phyloP scores from a whole-genome alignment of 2,329 filamentous ascomycete genomes.

The Zymoseptoria passerinii region DNA sequence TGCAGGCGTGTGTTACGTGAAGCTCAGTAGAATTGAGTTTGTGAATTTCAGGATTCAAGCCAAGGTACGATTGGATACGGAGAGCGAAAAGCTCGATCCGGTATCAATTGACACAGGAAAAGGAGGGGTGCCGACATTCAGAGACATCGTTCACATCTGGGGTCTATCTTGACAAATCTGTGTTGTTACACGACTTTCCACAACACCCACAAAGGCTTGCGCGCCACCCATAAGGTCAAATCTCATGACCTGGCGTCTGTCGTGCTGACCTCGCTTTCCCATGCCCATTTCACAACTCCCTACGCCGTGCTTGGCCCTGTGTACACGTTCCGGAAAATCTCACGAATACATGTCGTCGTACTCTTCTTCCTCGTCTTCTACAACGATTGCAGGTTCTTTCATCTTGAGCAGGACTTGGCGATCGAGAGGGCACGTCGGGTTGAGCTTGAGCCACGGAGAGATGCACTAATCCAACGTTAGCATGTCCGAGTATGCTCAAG shows the following conservation, averaged over 20 bases:
- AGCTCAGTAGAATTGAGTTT: no score
- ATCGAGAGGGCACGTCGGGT: constrained; percentile 56
- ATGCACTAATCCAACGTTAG: constrained; percentile 39
- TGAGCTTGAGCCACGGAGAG: constrained; percentile 54
- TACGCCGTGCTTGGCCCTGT: neutral
- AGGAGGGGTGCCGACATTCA: no score
- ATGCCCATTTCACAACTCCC: neutral
- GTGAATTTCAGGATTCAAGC: no score
- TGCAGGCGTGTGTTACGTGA: neutral
- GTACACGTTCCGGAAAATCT: neutral
- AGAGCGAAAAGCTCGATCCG: neutral
- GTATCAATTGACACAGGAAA: neutral
- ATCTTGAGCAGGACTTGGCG: constrained; percentile 50
- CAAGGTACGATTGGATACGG: neutral
- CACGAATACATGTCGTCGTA: constrained; percentile 45
- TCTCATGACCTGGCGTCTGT: neutral
- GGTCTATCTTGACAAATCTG: no score
- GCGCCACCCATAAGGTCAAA: neutral
- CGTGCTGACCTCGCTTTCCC: neutral
- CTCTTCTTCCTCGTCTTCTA: constrained; percentile 45
- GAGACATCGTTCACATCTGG: no score
- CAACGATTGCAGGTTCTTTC: constrained; percentile 23
- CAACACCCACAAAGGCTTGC: neutral
- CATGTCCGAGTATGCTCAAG: neutral
- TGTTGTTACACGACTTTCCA: no score